Base-by-base conservation (phyloP, 768 basidiomycete species). In the Tulasnella sp. region DNA sequence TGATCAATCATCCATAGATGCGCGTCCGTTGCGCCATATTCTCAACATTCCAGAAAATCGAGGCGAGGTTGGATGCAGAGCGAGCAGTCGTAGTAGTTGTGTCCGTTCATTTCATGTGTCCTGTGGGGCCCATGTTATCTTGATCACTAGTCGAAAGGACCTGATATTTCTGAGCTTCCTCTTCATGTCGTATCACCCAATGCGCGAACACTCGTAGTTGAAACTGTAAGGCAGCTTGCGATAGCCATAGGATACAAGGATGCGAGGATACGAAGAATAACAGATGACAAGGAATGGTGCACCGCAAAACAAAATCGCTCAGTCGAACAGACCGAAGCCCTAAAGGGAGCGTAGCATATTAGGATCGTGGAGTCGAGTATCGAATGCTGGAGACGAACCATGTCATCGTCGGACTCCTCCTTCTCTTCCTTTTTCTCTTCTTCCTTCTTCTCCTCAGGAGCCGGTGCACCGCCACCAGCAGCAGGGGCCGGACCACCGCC, bases 301-400 rank as follows among this genome's bases (percentile, higher is more conserved):
- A 64, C 60, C 6, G 28, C 24, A 31, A 31, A 64, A 22, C 14
- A 20, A 28, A 20, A 20, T 20, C 9, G 5, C 60, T 64, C 34
- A 96, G 88, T 97, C 95, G 92, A 97, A 97, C 82, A 97, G 91
- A 89, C 96, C 95, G 91, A 97, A 96, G 89, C 96, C 96, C 96
- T 95, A 82, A 12, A 84, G 46, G 60, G 83, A 31, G n/a, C 12
- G 31, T 31, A 28, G 46, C 18, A 60, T 37, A 9, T 46, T 44
- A 40, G 20, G 22, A 12, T 34, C 31, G 24, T 50, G n/a, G 11
- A 34, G 69, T 22, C 60, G 8, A n/a, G 44, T 18, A 18, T 72
- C 77, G 9, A 12, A 58, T 8, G 24, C 22, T 16, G 34, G 16
- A 73, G 44, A 87, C 92, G 81, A 83, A 94, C 93, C 94, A 95